Base-by-base conservation (phyloP, 345 rosid genomes). In the Barbarea vulgaris region DNA sequence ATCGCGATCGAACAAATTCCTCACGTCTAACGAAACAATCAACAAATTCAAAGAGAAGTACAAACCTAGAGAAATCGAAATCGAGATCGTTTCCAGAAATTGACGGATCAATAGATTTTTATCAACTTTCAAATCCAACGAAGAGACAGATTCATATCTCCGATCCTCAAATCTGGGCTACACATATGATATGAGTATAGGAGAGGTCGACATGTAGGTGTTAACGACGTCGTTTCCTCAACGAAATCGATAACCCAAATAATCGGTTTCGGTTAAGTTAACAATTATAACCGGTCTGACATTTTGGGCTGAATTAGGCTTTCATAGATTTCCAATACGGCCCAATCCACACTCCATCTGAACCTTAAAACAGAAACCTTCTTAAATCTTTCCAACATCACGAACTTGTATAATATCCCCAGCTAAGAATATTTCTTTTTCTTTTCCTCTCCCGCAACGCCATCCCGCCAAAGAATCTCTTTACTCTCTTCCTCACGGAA, bases 401-500 rank as follows among this genome's bases (percentile, higher is more conserved):
- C 47, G 50, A 21, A 14, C 21, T 39, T 37, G n/a, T 48, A 18
- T 47, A 37, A 1, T 30, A 27, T 47, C 68, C 24, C 76, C 68
- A 70, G 67, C 75, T 64, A 10, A 69, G 46, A 75, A 75, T 58
- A 34, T 37, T 75, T 37, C 46, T 4, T 50, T 51, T 67, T 19
- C 9, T 14, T 53, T 14, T 55, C 69, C 74, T 63, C 47, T 74
- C 50, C 75, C 55, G 14, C 47, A 55, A 70, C 74, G 70, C 72
- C 61, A 73, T 80, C 78, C 81, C 80, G 81, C 83, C 77, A 75
- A 74, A 74, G 57, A 54, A 24, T 28, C 44, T 37, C 28, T 24
- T 47, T 46, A 46, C 53, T 37, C 33, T 56, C 78, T 48, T 17
- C 67, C 30, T 34, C 47, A 9, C 74, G 34, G 6, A 63, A 13